A percentile compares a stretch with the other conserved stretches of the same genome.
Evolutionary conservation across 1,284 basidiomycete genomes (phyloP).

Genomic region (Malassezia sympodialis): DNA sequence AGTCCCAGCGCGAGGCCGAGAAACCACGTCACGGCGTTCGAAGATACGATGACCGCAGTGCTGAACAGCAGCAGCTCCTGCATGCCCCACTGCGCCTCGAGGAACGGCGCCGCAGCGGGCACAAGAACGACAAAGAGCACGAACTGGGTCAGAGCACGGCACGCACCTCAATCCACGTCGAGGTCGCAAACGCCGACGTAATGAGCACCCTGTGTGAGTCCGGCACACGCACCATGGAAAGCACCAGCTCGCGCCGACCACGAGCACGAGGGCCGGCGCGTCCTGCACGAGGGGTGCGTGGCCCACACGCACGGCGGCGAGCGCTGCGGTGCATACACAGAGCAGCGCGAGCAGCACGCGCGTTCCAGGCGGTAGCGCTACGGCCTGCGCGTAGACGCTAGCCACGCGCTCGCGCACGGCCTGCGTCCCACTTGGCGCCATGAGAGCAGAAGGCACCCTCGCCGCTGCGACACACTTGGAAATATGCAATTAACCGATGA

Average conservation of each 20-base stretch:
- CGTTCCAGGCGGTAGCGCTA: conserved; percentile 11
- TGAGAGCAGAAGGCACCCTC: neutral
- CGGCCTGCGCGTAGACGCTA: neutral
- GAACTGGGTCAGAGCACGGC: conserved; percentile 51
- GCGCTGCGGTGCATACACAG: conserved; percentile 1
- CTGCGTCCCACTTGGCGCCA: neutral
- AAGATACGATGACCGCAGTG: conserved; percentile 53
- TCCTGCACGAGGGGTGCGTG: conserved; percentile 47
- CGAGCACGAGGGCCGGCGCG: conserved; percentile 68
- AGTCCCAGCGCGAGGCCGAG: conserved; percentile 31
- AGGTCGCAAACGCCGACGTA: conserved; percentile 76
- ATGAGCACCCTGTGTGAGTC: conserved; percentile 63
- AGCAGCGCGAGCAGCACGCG: conserved; percentile 35
- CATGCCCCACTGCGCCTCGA: conserved; percentile 86
- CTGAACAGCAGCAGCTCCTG: conserved; percentile 78
- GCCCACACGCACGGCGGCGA: conserved; percentile 8
- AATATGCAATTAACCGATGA: neutral
- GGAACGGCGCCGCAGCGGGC: conserved; percentile 71
- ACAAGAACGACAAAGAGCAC: conserved; percentile 66
- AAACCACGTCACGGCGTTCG: conserved; percentile 39
- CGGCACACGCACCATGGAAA: conserved; percentile 57
- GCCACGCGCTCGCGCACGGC: neutral
- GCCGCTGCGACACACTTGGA: neutral
- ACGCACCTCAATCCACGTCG: conserved; percentile 59
- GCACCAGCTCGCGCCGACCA: conserved; percentile 72